Evolutionary conservation across 1,284 basidiomycete genomes (phyloP).

Genomic region (Rhodotorula sp.): DNA sequence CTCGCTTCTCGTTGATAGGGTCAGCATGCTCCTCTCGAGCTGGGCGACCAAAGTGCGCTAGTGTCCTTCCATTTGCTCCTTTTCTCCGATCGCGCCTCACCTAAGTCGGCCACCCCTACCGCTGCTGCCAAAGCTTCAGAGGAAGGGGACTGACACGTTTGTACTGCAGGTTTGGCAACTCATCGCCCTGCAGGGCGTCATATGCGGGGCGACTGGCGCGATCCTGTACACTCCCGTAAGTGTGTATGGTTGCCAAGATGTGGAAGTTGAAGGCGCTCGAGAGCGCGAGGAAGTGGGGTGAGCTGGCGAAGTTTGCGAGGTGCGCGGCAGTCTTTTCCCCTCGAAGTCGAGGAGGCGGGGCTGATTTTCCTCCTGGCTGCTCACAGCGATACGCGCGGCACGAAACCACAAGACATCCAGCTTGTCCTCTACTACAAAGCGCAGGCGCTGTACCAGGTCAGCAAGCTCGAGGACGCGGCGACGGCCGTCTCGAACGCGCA

Average conservation of each 20-base stretch:
- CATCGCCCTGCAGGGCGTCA: slow-evolving; percentile 24
- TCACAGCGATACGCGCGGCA: not conserved
- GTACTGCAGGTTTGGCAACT: slow-evolving; percentile 17
- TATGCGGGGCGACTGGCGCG: slow-evolving; percentile 6
- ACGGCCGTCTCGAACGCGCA: no score
- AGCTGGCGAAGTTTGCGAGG: not conserved
- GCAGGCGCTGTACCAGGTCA: not conserved
- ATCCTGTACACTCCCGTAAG: slow-evolving; percentile 20
- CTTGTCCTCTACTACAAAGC: not conserved
- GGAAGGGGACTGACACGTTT: not conserved
- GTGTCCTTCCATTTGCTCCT: not conserved
- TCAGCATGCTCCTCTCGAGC: slow-evolving; percentile 13
- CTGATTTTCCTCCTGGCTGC: no score
- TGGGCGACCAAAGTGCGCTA: slow-evolving; percentile 14
- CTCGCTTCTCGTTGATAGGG: not conserved
- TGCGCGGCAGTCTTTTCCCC: not conserved
- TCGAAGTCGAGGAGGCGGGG: no score
- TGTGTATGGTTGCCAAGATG: not conserved
- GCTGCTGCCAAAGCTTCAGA: no score
- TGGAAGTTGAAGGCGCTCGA: slow-evolving; percentile 1
- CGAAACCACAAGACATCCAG: no score
- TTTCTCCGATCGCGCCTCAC: no score
- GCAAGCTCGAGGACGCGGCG: not conserved
- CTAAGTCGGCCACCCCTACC: no score
- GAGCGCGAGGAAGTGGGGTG: not conserved